Evolutionary conservation across 2,329 filamentous ascomycete species (phyloP).

Genomic region (Claviceps arundinis): DNA sequence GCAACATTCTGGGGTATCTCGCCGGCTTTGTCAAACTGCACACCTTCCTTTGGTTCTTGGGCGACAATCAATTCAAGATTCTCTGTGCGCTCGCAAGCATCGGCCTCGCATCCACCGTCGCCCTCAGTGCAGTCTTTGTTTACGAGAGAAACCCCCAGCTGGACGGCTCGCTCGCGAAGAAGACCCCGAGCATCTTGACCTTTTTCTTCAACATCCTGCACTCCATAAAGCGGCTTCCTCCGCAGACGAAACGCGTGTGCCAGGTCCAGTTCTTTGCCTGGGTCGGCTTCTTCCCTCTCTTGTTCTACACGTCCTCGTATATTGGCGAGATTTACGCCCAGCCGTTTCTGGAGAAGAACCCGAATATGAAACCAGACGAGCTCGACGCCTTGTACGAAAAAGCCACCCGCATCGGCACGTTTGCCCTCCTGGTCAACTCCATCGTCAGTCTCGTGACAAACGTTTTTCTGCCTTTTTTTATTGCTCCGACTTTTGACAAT

Average conservation of each 20-base stretch:
- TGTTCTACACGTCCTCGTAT: conserved; percentile 92
- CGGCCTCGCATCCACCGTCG: conserved; percentile 54
- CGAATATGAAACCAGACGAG: conserved; percentile 61
- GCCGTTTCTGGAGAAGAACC: conserved; percentile 63
- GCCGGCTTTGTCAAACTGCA: conserved; percentile 77
- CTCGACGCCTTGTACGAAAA: conserved; percentile 71
- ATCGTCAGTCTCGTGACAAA: conserved; percentile 73
- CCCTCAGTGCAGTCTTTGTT: conserved; percentile 56
- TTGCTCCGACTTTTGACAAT: conserved; percentile 63
- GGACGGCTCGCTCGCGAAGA: conserved; percentile 47
- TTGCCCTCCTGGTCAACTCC: conserved; percentile 79
- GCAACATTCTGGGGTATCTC: conserved; percentile 82
- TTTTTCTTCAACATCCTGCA: conserved; percentile 72
- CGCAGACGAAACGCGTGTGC: conserved; percentile 72
- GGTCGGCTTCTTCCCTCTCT: conserved; percentile 90
- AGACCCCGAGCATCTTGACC: conserved; percentile 51
- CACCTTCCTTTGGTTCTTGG: conserved; percentile 62
- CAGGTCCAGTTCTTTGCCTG: conserved; percentile 74
- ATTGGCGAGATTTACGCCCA: conserved; percentile 88
- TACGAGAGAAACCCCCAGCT: conserved; percentile 68
- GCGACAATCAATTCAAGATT: conserved; percentile 83
- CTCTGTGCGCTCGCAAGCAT: conserved; percentile 77
- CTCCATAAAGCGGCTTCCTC: conserved; percentile 66
- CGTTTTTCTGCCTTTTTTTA: conserved; percentile 71
- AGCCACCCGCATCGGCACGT: conserved; percentile 76